These are phyloP conservation scores for Physaria fendleri DNA, from an alignment of 345 rosid species.

Conservation along the genomic window DNA sequence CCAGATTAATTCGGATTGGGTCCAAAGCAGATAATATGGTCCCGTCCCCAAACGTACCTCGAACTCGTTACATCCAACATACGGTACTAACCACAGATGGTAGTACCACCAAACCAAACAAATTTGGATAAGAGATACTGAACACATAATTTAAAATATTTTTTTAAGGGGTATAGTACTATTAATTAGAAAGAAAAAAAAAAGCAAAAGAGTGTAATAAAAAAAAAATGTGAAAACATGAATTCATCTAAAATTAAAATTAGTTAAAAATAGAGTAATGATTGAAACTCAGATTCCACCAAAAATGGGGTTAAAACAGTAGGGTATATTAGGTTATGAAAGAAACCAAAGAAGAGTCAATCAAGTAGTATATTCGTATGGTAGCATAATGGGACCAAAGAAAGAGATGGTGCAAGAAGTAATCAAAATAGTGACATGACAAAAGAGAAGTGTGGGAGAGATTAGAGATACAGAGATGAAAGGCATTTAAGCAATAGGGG, in stretches of 20 bases:
- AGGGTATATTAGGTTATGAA: constrained; percentile 1
- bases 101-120: no score
- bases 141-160: not conserved
- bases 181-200: not conserved
- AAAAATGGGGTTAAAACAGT: constrained; percentile 5
- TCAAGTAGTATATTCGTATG: constrained; percentile 15
- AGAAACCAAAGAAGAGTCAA: constrained; percentile 11
- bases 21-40: no score
- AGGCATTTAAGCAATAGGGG: constrained; percentile 26
- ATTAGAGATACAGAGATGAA: constrained; percentile 14
- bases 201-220: not conserved
- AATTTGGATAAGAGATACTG: not conserved
- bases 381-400: constrained; percentile 19
- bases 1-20: no score
- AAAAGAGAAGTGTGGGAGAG: constrained; percentile 25
- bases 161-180: no score
- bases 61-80: no score
- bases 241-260: not conserved
- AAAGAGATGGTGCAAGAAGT: constrained; percentile 23
- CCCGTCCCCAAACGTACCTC: no score
- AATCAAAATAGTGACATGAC: constrained; percentile 23
- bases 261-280: not conserved
- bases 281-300: constrained; percentile 12
- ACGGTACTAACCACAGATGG: no score
- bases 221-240: not conserved